phyloP scores from a whole-genome alignment of 352 stramenopile species.

The Bremia lactucae region DNA sequence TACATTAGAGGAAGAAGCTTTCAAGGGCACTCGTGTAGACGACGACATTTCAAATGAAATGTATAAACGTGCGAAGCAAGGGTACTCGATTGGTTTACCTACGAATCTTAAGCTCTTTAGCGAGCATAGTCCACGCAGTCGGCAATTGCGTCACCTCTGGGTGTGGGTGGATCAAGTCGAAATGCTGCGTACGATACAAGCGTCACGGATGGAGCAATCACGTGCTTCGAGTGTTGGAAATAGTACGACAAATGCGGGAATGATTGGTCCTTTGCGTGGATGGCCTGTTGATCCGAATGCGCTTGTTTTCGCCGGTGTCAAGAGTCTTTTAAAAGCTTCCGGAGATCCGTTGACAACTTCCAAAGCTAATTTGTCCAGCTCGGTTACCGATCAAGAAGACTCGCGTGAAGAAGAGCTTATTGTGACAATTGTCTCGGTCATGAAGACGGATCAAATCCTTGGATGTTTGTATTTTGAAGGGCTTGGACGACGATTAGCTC shows the following conservation, averaged over 20 bases:
- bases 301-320: constrained; percentile 51
- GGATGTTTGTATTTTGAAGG: constrained; percentile 71
- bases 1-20: constrained; percentile 24
- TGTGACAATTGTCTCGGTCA: constrained; percentile 29
- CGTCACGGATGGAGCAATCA: constrained; percentile 38
- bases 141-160: constrained; percentile 58
- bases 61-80: constrained; percentile 58
- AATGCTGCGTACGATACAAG: constrained; percentile 48
- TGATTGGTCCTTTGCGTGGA: constrained; percentile 37
- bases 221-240: constrained; percentile 16
- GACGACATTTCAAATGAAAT: constrained; percentile 72
- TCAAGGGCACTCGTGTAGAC: constrained; percentile 14
- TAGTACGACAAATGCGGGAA: constrained; percentile 16
- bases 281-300: constrained; percentile 66
- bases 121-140: constrained; percentile 23
- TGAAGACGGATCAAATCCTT: constrained; percentile 54
- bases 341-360: constrained; percentile 11
- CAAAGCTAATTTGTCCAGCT: constrained; percentile 1
- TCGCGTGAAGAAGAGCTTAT: constrained; percentile 10
- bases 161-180: constrained; percentile 82
- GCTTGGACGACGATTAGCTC: constrained; percentile 46
- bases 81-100: constrained; percentile 66
- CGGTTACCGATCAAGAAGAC: constrained; percentile 12
- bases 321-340: constrained; percentile 40
- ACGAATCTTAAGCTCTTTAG: constrained; percentile 72